These are phyloP conservation scores for Cyclotella baltica DNA, from an alignment of 108 stramenopile genomes.

Conservation along the genomic window DNA sequence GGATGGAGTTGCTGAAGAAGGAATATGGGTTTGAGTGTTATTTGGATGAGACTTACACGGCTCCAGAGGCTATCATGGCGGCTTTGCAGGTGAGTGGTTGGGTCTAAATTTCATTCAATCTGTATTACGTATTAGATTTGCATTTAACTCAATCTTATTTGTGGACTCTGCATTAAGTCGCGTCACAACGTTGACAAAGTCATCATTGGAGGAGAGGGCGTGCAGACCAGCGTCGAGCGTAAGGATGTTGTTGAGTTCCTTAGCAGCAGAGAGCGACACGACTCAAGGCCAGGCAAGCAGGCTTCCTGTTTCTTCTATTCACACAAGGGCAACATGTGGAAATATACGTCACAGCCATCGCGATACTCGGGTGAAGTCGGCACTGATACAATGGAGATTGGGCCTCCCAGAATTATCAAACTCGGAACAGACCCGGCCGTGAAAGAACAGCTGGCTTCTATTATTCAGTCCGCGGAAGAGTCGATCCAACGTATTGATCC, in stretches of 20 bases:
- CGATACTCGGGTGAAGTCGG: slow-evolving; percentile 53
- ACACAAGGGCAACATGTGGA: slow-evolving; percentile 30
- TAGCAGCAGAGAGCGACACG: slow-evolving; percentile 38
- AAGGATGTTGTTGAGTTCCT: slow-evolving; percentile 57
- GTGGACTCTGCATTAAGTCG: background rate
- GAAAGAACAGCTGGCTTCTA: slow-evolving; percentile 50
- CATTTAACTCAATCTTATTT: background rate
- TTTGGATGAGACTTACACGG: slow-evolving; percentile 80
- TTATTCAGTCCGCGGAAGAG: slow-evolving; percentile 45
- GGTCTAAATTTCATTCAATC: background rate
- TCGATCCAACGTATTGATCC: slow-evolving; percentile 51
- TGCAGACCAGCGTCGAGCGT: slow-evolving; percentile 66
- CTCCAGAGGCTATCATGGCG: slow-evolving; percentile 72
- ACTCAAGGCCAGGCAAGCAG: slow-evolving; percentile 20
- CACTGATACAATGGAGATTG: slow-evolving; percentile 48
- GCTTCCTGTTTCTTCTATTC: slow-evolving; percentile 47
- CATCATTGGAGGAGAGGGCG: slow-evolving; percentile 75
- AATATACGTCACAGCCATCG: slow-evolving; percentile 61
- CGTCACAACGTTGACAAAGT: slow-evolving; percentile 72
- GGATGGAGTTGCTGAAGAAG: slow-evolving; percentile 63
- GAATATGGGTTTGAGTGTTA: slow-evolving; percentile 81
- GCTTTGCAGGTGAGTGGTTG: slow-evolving; percentile 57
- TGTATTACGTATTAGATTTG: background rate
- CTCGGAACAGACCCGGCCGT: slow-evolving; percentile 65
- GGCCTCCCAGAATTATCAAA: slow-evolving; percentile 52